Evolutionary conservation across 164 flowering plant genomes (phyloP), one percentile per base, ranked within the genome.

Genomic region (Berberis thunbergii): DNA sequence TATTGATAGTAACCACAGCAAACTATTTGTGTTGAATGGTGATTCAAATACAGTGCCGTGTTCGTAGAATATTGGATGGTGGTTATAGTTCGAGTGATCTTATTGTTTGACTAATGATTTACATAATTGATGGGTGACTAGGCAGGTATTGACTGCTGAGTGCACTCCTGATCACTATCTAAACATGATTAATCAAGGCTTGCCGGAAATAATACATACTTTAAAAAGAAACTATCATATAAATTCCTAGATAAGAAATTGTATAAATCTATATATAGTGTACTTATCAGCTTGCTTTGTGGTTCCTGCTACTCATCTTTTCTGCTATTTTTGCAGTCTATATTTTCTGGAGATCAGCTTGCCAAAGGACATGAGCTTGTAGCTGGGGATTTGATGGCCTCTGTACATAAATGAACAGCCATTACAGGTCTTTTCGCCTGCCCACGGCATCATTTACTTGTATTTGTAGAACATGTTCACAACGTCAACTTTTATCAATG

Each of bases 281-380:
- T 55, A 41, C 41, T 2, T 26, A 26, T 1, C 13, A 7, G 41
- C 52, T 44, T 1, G 11, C 8, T 3, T n/a, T 55, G 2, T 8
- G 40, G 6, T 4, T n/a, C 6, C 8, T 55, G 7, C 39, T 54
- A 54, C 49, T 62, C 11, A 7, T 26, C 49, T 7, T 43, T 58
- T 12, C 57, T 43, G 1, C 49, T 4, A 59, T 69, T 6, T 75
- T 63, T 62, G 66, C 87, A 86, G 93, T 69, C 72, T 94, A 11
- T 94, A 94, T 72, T 88, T 94, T 71, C 89, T 91, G 26, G 89
- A 91, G 73, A 78, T 88, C 66, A 91, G 97, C 86, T 81, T 93
- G 69, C 97, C 98, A 1, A 72, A 75, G 73, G 96, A 91, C 55
- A 78, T 87, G 83, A 80, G 82, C 77, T 72, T 83, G 76, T 86